Evolutionary conservation across 2,329 filamentous ascomycete genomes (phyloP), one percentile per base, ranked within the genome.

Genomic region (Westerdykella ornata): DNA sequence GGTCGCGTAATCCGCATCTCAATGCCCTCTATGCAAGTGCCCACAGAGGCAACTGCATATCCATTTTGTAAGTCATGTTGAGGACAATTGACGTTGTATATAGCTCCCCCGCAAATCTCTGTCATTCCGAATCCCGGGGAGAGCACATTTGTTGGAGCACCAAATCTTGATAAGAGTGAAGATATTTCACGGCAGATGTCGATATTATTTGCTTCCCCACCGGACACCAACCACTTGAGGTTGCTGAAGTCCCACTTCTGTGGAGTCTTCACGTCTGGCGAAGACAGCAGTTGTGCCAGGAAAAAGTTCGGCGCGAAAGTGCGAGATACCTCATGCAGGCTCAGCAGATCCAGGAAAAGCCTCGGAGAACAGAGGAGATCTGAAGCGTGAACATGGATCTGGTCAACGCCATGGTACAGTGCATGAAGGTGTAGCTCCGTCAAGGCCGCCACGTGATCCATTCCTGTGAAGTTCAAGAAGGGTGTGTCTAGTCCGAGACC

Each of bases 371-470:
- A 43, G 0, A 73, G 44, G 2, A 77, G 38, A n/a, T 72, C 66
- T 1, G 62, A 49, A 0, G 72, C 61, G 1, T 52, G 56, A 3
- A 74, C 62, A 40, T 76, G 73, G 9, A 78, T 49, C 48, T 78
- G 74, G 34, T 68, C 57, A 1, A 60, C 57, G 5, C 64, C 64
- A 2, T 66, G 45, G 19, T 45, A 60, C 35, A 77, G 51, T 1
- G 75, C 72, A 12, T 69, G 68, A 0, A 80, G 52, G 47, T 80
- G 76, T 13, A 73, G 69, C 38, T 80, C 72, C 1, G 66, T 59
- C 3, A 81, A 56, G 43, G 60, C 69, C 0, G 71, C 76, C 8
- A 77, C 74, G 43, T 80, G 77, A 45, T 80, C 75, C 6, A 78
- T 56, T 0, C 66, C 66, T 12, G 75, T 68, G 73, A 73, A 76